Evolutionary conservation across 2,329 filamentous ascomycete genomes (phyloP).

Genomic region (Knoxdaviesia proteae): DNA sequence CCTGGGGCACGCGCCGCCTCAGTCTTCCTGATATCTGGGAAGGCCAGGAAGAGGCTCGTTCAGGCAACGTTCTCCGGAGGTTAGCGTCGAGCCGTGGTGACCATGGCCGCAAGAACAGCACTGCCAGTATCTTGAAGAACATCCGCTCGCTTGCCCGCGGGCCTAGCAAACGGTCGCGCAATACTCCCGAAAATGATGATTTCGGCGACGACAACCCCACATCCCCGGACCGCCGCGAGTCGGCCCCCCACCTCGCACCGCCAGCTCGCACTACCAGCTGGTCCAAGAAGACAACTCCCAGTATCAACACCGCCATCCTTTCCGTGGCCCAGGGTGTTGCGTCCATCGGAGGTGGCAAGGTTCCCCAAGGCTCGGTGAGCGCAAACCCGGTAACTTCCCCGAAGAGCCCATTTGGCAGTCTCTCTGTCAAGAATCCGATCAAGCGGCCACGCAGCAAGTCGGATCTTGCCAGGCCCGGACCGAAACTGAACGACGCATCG

Average conservation of each 20-base stretch:
- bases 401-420: conserved; percentile 23
- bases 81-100: conserved; percentile 28
- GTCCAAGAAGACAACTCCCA: conserved; percentile 29
- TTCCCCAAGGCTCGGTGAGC: conserved; percentile 32
- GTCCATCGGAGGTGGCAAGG: conserved; percentile 33
- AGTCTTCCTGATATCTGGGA: conserved; percentile 40
- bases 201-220: conserved; percentile 7
- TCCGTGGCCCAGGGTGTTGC: conserved; percentile 33
- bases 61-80: conserved; percentile 42
- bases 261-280: conserved; percentile 29
- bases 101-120: conserved; percentile 15
- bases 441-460: conserved; percentile 36
- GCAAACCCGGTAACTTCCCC: conserved; percentile 30
- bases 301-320: conserved; percentile 36
- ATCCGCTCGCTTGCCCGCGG: conserved; percentile 28
- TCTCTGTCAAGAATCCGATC: conserved; percentile 26
- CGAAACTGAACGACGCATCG: conserved; percentile 9
- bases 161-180: conserved; percentile 30
- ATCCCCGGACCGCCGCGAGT: conserved; percentile 21
- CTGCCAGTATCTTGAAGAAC: conserved; percentile 24
- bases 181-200: conserved; percentile 12
- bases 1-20: conserved; percentile 47
- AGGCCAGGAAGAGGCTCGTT: conserved; percentile 31
- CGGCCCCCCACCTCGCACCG: conserved; percentile 22
- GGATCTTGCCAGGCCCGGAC: conserved; percentile 21